Evolutionary conservation across 2,329 filamentous ascomycete genomes (phyloP), one percentile per base, ranked within the genome.

Genomic region (Aschersonia sp.): DNA sequence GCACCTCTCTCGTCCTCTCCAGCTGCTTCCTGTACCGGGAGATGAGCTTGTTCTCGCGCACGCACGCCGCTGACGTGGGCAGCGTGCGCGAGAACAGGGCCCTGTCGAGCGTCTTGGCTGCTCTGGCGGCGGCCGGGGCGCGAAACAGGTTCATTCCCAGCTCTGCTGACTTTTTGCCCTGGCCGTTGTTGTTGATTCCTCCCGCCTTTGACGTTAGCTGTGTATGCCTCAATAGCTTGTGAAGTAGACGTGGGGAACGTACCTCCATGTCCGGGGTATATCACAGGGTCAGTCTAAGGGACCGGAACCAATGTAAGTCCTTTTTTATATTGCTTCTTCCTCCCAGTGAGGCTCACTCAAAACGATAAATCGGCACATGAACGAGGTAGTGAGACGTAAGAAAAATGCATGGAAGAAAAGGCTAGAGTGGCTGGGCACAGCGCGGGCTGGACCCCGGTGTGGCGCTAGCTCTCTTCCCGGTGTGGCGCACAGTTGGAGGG

Each of bases 41-140:
- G 48, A 97, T 87, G 56, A 87, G 78, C 55, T 79, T 83, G 51
- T 76, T 76, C 60, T 92, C 84, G 53, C 78, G 76, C 43, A 97
- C 71, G 39, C 83, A 78, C 6, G 88, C 90, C 3, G 88, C 89
- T 7, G 87, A 78, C 30, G 90, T 71, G 30, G 83, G 80, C 48
- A 95, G 68, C 1, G 74, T 85, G 62, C 83, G 87, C 46, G 77
- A 72, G 69, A 97, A 97, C 53, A 94, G 81, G 12, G 82, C 75
- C 55, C 86, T 81, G 68, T 98, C 89, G 53, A 98, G 78, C 45
- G 78, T 76, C 60, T 81, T 81, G 70, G 87, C 85, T 50, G 83
- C 81, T 63, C 85, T 83, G 57, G 90, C 83, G 35, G 58, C 62
- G 50, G 88, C 72, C 30, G 89, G 88, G 44, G 88, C 87, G 54